Percentiles rank a stretch among this genome's conserved stretches.
Evolutionary conservation across 2,329 filamentous ascomycete species (phyloP).

Genomic region (Parastagonospora nodorum): DNA sequence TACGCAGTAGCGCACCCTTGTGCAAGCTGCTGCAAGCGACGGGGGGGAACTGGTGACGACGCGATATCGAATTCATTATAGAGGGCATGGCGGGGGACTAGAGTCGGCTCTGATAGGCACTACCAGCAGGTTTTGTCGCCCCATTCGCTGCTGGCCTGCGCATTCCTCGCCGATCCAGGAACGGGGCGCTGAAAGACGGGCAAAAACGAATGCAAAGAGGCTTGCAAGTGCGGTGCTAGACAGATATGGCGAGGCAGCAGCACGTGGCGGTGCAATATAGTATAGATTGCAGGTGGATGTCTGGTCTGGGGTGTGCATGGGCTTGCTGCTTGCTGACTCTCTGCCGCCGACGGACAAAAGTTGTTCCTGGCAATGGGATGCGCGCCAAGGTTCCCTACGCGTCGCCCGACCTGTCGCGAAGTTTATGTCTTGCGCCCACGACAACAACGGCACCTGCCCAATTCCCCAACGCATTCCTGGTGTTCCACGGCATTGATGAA

Average conservation of each 20-base stretch:
- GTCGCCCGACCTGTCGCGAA: slow-evolving; percentile 12
- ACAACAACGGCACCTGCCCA: slow-evolving; percentile 5
- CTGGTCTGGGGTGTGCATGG: no score
- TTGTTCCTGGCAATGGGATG: neutral
- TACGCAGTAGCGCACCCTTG: slow-evolving; percentile 16
- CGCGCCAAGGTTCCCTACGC: slow-evolving; percentile 1
- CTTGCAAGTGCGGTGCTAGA: neutral
- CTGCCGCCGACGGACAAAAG: no score
- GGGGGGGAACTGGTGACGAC: slow-evolving; percentile 7
- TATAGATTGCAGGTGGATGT: no score
- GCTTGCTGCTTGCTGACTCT: no score
- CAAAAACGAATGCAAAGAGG: neutral
- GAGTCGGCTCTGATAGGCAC: slow-evolving; percentile 4
- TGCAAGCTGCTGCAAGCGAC: slow-evolving; percentile 6
- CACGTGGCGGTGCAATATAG: neutral
- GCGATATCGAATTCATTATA: slow-evolving; percentile 13
- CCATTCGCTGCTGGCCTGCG: slow-evolving; percentile 6
- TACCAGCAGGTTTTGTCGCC: slow-evolving; percentile 1
- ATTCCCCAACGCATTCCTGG: neutral
- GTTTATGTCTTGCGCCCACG: slow-evolving; percentile 22
- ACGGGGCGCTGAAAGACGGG: slow-evolving; percentile 7
- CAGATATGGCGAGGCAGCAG: neutral
- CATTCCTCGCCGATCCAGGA: slow-evolving; percentile 10
- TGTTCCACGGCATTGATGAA: neutral
- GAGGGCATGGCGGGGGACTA: slow-evolving; percentile 1